Percentiles rank a stretch among this genome's conserved stretches.
phyloP scores from a whole-genome alignment of 352 stramenopile species.

The Saprolegnia diclina region DNA sequence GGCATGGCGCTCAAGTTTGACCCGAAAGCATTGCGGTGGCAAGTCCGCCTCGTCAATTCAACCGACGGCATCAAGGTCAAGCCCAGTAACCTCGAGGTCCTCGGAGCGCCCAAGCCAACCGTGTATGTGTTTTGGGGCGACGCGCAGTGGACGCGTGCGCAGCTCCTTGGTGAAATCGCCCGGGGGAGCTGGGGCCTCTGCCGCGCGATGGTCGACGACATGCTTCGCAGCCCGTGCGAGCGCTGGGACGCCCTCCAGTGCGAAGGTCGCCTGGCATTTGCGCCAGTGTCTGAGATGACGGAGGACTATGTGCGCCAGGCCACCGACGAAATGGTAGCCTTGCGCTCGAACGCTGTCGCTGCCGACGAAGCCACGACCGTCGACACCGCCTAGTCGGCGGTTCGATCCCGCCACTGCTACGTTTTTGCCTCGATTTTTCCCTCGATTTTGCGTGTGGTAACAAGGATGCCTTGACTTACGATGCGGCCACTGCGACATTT shows the following conservation, averaged over 20 bases:
- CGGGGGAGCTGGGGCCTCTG: slow-evolving; percentile 38
- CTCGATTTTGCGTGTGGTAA: neutral
- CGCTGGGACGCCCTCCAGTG: slow-evolving; percentile 23
- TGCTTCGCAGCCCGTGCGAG: slow-evolving; percentile 9
- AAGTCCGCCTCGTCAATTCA: slow-evolving; percentile 22
- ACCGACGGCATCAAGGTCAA: slow-evolving; percentile 15
- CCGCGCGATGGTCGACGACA: slow-evolving; percentile 27
- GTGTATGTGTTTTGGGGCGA: slow-evolving; percentile 37
- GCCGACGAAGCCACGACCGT: slow-evolving; percentile 16
- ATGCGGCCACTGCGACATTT: too few species aligned
- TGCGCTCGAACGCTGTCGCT: slow-evolving; percentile 27
- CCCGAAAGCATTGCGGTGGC: slow-evolving; percentile 14
- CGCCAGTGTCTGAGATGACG: slow-evolving; percentile 36
- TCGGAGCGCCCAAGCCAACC: slow-evolving; percentile 5
- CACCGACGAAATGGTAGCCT: slow-evolving; percentile 13
- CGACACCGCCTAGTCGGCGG: neutral
- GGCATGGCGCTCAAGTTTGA: slow-evolving; percentile 25
- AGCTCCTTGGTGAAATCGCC: slow-evolving; percentile 39
- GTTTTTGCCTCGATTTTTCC: neutral
- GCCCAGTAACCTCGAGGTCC: slow-evolving; percentile 22
- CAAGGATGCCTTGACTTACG: too few species aligned
- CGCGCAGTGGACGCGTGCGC: slow-evolving; percentile 33
- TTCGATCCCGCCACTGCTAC: neutral
- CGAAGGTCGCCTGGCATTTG: slow-evolving; percentile 31
- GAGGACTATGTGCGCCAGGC: slow-evolving; percentile 32